phyloP scores from a whole-genome alignment of 2,329 filamentous ascomycete genomes.

The Myrmaecium sp. region DNA sequence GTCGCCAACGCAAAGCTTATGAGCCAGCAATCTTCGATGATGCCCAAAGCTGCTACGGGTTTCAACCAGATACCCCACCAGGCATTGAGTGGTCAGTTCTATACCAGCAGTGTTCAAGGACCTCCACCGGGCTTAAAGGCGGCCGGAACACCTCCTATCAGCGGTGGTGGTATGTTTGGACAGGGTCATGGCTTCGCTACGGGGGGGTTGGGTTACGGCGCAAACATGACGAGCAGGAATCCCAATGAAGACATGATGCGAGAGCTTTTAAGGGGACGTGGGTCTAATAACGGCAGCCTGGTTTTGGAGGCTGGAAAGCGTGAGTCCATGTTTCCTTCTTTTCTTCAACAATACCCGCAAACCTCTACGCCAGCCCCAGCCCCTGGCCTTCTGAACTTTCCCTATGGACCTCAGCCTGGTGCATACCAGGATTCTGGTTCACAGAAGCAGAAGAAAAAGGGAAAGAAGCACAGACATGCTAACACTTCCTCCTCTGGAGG shows the following conservation, averaged over 20 bases:
- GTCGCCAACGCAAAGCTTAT: slow-evolving; percentile 65
- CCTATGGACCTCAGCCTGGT: slow-evolving; percentile 75
- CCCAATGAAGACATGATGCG: slow-evolving; percentile 59
- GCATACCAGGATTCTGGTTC: slow-evolving; percentile 74
- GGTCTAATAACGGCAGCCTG: slow-evolving; percentile 46
- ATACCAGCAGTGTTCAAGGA: slow-evolving; percentile 70
- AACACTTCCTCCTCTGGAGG: slow-evolving; percentile 99
- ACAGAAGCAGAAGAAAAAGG: slow-evolving; percentile 99
- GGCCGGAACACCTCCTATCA: slow-evolving; percentile 77
- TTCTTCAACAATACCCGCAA: slow-evolving; percentile 74
- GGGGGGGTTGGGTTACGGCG: slow-evolving; percentile 44
- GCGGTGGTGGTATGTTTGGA: slow-evolving; percentile 67
- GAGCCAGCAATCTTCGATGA: slow-evolving; percentile 77
- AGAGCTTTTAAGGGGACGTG: slow-evolving; percentile 57
- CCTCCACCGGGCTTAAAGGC: slow-evolving; percentile 93
- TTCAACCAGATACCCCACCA: slow-evolving; percentile 39
- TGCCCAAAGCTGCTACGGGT: slow-evolving; percentile 36
- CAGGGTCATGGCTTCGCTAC: slow-evolving; percentile 74
- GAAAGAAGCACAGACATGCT: slow-evolving; percentile 99
- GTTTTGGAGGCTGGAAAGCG: slow-evolving; percentile 81
- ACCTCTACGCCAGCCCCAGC: slow-evolving; percentile 76
- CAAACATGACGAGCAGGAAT: slow-evolving; percentile 50
- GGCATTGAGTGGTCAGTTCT: slow-evolving; percentile 49
- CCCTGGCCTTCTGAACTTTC: slow-evolving; percentile 78
- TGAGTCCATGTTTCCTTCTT: slow-evolving; percentile 95